These are phyloP conservation scores for Wallacemonas rigidus DNA, from an alignment of 208 protist genomes.

Conservation along the genomic window DNA sequence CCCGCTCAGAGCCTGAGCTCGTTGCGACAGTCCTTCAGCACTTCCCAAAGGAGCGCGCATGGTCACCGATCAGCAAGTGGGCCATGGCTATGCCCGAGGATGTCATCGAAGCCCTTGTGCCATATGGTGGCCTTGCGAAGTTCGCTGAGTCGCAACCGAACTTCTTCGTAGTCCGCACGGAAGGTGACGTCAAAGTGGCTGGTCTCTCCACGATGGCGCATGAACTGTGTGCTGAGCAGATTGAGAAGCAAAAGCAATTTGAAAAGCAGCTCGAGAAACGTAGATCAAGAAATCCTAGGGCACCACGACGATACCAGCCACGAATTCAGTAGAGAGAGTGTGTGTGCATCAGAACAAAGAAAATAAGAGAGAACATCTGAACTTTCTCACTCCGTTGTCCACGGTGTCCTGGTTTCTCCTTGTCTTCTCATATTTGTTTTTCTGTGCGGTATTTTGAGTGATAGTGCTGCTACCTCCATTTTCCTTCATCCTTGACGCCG, in stretches of 20 bases:
- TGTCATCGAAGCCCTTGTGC: slow-evolving; percentile 62
- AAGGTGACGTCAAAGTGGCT: slow-evolving; percentile 60
- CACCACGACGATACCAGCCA: slow-evolving; percentile 23
- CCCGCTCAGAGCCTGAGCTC: slow-evolving; percentile 53
- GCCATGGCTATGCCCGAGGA: slow-evolving; percentile 54
- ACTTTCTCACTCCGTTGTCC: too few relatives aligned
- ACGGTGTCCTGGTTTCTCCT: too few relatives aligned
- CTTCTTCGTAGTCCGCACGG: slow-evolving; percentile 72
- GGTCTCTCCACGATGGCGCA: slow-evolving; percentile 62
- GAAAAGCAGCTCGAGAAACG: slow-evolving; percentile 33
- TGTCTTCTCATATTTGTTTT: too few relatives aligned
- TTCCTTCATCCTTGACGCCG: too few relatives aligned
- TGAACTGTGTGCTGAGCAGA: slow-evolving; percentile 39
- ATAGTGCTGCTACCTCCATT: too few relatives aligned
- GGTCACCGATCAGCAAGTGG: slow-evolving; percentile 60
- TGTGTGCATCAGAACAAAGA: too few relatives aligned
- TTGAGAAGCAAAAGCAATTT: slow-evolving; percentile 41
- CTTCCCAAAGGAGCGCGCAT: slow-evolving; percentile 49
- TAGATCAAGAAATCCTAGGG: slow-evolving; percentile 19
- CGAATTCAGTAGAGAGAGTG: slow-evolving; percentile 15
- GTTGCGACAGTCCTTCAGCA: slow-evolving; percentile 58
- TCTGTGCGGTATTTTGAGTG: too few relatives aligned
- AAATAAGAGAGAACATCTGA: too few relatives aligned
- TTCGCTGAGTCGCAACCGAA: slow-evolving; percentile 64
- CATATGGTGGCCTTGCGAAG: slow-evolving; percentile 53